Conservation (phyloP, 805 yeast genomes). For the Saccharomyces jurei region DNA sequence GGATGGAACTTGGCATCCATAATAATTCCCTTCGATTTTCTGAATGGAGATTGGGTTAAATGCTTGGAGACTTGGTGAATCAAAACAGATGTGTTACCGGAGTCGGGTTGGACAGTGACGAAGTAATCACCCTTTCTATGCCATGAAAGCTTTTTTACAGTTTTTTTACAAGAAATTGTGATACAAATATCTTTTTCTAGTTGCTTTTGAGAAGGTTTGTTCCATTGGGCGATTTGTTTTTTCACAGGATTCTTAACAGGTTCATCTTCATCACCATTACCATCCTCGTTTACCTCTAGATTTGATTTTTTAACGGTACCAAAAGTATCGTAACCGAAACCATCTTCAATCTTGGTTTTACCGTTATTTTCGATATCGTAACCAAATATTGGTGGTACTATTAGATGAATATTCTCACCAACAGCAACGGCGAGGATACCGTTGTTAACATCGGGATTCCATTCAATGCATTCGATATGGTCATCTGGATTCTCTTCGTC, state of each 20-base stretch:
- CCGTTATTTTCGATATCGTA: slow-evolving; percentile 78
- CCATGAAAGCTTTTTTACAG: slow-evolving; percentile 83
- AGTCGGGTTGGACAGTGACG: slow-evolving; percentile 92
- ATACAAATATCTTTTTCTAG: slow-evolving; percentile 65
- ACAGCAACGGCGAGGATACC: slow-evolving; percentile 82
- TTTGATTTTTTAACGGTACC: slow-evolving; percentile 43
- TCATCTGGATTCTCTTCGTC: slow-evolving; percentile 58
- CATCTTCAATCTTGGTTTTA: slow-evolving; percentile 70
- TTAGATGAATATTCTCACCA: slow-evolving; percentile 68
- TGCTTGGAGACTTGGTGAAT: slow-evolving; percentile 94
- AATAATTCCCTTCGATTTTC: slow-evolving; percentile 83
- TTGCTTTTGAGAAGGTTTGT: slow-evolving; percentile 58
- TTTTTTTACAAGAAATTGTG: slow-evolving; percentile 54
- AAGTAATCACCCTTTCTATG: slow-evolving; percentile 96
- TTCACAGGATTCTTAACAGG: slow-evolving; percentile 25
- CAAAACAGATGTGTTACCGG: slow-evolving; percentile 78
- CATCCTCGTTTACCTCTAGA: slow-evolving; percentile 33
- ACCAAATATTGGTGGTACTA: slow-evolving; percentile 89
- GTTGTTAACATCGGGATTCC: slow-evolving; percentile 74
- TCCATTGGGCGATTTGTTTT: slow-evolving; percentile 70
- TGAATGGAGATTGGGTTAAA: slow-evolving; percentile 90
- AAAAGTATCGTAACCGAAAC: slow-evolving; percentile 78
- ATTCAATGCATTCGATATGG: slow-evolving; percentile 69
- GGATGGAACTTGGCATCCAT: slow-evolving; percentile 98
- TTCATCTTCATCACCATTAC: slow-evolving; percentile 32